Conservation (phyloP, 352 stramenopile species). For the Phytophthora uliginosa region DNA sequence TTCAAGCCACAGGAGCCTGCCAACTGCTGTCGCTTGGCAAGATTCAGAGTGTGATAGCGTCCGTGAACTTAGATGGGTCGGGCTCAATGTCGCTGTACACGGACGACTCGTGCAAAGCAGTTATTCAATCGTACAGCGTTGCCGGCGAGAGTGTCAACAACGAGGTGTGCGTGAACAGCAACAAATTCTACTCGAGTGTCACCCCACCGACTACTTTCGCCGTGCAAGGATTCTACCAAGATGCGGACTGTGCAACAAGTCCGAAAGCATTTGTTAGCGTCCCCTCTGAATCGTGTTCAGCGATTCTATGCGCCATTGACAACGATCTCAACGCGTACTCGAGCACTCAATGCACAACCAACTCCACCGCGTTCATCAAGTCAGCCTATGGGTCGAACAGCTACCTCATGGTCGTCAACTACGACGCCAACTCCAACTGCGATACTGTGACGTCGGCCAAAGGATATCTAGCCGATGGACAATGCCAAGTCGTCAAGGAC, state of each 20-base stretch:
- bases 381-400: neutral
- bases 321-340: neutral
- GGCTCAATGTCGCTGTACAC: constrained; percentile 1
- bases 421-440: neutral
- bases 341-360: constrained; percentile 2
- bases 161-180: neutral
- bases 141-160: neutral
- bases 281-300: neutral
- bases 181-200: constrained; percentile 9
- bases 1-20: constrained; percentile 2
- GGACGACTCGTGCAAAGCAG: constrained; percentile 1
- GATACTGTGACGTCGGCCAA: constrained; percentile 2
- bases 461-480: constrained; percentile 3
- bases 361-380: constrained; percentile 1
- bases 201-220: neutral
- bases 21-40: neutral
- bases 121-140: constrained; percentile 1
- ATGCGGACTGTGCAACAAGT: neutral
- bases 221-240: constrained; percentile 4
- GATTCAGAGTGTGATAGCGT: neutral
- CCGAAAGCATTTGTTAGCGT: neutral
- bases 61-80: constrained; percentile 4
- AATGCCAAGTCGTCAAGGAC: constrained; percentile 1
- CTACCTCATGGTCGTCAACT: constrained; percentile 5
- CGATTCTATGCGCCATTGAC: neutral